These are phyloP conservation scores for Lecanicillium sp. DNA, from an alignment of 2,329 filamentous ascomycete genomes.

Conservation along the genomic window DNA sequence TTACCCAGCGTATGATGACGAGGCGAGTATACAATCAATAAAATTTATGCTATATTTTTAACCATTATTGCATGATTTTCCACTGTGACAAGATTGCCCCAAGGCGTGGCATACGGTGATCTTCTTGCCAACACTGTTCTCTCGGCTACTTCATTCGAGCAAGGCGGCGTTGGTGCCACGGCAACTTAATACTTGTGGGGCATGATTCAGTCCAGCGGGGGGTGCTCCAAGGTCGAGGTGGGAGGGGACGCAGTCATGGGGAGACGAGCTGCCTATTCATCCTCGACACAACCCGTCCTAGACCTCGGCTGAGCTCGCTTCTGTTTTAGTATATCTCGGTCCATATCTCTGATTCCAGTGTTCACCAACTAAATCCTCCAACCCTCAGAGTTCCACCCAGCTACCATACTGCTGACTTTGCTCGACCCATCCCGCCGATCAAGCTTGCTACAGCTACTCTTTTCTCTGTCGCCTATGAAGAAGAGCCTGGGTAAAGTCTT, in stretches of 20 bases:
- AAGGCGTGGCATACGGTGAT: no score
- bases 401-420: neutral
- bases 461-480: conserved; percentile 3
- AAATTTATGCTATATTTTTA: no score
- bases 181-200: conserved; percentile 9
- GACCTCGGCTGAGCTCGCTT: neutral
- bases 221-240: neutral
- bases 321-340: neutral
- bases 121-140: no score
- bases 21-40: no score
- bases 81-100: no score
- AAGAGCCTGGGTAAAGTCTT: neutral
- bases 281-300: neutral
- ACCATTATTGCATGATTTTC: no score
- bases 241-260: neutral
- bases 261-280: neutral
- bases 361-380: neutral
- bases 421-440: neutral
- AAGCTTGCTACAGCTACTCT: neutral
- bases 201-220: neutral
- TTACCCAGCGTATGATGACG: no score
- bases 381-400: neutral
- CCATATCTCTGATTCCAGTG: neutral
- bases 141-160: neutral
- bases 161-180: neutral